A percentile compares a stretch with the other conserved stretches of the same genome.
Evolutionary conservation across 176 grass and related monocot species (phyloP).

Genomic region (Pharus latifolius): DNA sequence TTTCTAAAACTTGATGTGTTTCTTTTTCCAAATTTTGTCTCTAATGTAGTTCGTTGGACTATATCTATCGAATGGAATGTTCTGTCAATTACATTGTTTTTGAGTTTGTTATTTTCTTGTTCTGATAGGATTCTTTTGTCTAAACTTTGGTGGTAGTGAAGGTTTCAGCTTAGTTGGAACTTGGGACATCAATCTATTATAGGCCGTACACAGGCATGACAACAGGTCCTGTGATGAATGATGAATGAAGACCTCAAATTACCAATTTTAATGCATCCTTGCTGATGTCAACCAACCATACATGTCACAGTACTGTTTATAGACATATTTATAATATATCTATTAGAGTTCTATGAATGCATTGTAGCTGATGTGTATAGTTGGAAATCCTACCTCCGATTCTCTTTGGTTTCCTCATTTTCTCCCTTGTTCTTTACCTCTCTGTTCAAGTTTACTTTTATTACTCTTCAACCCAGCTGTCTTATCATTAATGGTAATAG

Average conservation of each 20-base stretch:
- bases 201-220: background rate
- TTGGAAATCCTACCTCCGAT: background rate
- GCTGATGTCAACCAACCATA: background rate
- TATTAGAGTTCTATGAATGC: background rate
- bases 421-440: background rate
- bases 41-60: background rate
- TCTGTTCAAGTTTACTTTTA: background rate
- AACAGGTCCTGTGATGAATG: background rate
- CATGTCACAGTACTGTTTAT: background rate
- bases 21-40: background rate
- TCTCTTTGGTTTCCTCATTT: background rate
- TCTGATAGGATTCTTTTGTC: background rate
- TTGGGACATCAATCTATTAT: background rate
- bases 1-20: background rate
- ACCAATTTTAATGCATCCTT: background rate
- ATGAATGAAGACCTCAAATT: background rate
- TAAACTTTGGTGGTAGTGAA: background rate
- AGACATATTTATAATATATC: conserved; percentile 1
- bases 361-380: background rate
- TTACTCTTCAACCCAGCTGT: background rate
- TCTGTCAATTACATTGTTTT: background rate
- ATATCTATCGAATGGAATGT: background rate
- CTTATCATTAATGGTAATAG: background rate
- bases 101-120: background rate
- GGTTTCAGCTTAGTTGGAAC: background rate